Evolutionary conservation across 192 early-diverging fungal genomes (phyloP), one percentile per base, ranked within the genome.

Genomic region (Umbelopsis isabellina): DNA sequence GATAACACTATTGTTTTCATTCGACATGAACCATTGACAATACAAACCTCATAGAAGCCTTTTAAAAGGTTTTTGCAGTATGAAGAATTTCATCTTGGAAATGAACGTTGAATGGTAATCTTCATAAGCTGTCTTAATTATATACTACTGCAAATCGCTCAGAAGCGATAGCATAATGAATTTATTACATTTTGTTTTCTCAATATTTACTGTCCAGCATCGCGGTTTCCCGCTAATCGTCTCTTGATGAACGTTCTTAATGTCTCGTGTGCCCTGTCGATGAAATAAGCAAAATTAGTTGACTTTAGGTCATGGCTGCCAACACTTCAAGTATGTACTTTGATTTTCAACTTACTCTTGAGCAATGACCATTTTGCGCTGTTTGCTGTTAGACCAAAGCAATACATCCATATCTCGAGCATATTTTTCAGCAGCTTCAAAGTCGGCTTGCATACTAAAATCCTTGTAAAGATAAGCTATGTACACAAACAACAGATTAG

Each of bases 401-500:
- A 96, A 79, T 12, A 90, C 90, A 6, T 88, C 89, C 10, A 92
- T 78, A 18, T 92, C 89, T 71, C 85, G 83, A 1, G 94, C 93
- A 76, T 93, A 91, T n/a, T 90, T 79, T 45, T 90, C 74, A 18
- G 92, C 83, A 2, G 88, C 86, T 46, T 88, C 87, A 84, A 90
- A 98, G 64, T 95, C 90, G 41, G 86, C 75, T 67, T 80, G 81
- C 30, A 86, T 81, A 27, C 72, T 73, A 80, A 97, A 98, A 20
- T 91, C 88, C 15, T 84, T 84, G 75, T 98, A 98, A 10, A 95
- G 79, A 70, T 83, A 87, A 0, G 83, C 89, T 74, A 76, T 13
- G 8, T 55, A 2, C 16, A 21, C 1, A 41, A 10, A 41, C 10
- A 4, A 41, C 10, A 55, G 27, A 72, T 53, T 52, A 49, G 35